Conservation (phyloP, 192 early-diverging fungal species). For the Martensiomyces pterosporus region DNA sequence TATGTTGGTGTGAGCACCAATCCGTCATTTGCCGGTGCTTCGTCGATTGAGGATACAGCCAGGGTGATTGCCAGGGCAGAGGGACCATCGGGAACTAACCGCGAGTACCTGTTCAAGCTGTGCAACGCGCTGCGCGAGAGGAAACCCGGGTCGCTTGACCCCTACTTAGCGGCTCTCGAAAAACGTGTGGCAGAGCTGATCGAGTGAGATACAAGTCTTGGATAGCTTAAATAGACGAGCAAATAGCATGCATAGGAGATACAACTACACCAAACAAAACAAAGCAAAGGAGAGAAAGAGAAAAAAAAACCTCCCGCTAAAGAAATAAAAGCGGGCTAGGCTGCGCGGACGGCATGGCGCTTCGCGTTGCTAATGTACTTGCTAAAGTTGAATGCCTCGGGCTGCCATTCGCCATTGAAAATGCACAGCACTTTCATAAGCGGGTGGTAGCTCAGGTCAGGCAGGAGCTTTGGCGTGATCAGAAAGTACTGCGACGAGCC, state of each 20-base stretch:
- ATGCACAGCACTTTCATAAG: constrained; percentile 90
- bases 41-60: constrained; percentile 58
- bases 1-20: constrained; percentile 77
- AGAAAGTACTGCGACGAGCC: constrained; percentile 76
- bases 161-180: constrained; percentile 61
- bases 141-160: constrained; percentile 51
- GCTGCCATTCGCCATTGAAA: constrained; percentile 91
- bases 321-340: not conserved
- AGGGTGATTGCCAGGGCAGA: constrained; percentile 57
- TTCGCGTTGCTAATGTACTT: constrained; percentile 41
- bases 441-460: constrained; percentile 86
- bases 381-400: constrained; percentile 46
- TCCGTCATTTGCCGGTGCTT: constrained; percentile 72
- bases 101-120: constrained; percentile 66
- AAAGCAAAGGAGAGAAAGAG: too few relatives aligned
- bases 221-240: too few relatives aligned
- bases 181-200: not conserved
- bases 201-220: too few relatives aligned
- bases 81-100: constrained; percentile 68
- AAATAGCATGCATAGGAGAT: too few relatives aligned
- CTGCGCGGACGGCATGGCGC: not conserved
- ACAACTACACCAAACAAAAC: too few relatives aligned
- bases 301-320: too few relatives aligned
- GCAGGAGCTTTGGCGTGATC: constrained; percentile 98
- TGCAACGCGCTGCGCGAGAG: constrained; percentile 57